These are phyloP conservation scores for Gautieria morchelliformis DNA, from an alignment of 768 basidiomycete genomes.

Conservation along the genomic window DNA sequence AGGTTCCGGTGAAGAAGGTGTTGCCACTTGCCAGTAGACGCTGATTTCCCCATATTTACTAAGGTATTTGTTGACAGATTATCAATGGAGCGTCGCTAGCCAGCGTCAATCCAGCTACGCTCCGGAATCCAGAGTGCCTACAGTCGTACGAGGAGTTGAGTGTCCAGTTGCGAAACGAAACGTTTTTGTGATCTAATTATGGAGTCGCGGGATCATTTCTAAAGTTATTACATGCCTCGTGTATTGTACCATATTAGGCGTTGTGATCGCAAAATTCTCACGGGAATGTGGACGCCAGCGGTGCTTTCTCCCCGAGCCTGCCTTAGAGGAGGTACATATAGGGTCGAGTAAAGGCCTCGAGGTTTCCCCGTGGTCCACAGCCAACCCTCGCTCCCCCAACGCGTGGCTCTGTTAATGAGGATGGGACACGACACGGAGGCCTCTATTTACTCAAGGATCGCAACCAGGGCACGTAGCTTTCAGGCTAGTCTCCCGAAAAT, in stretches of 20 bases:
- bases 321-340: background rate
- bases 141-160: slow-evolving; percentile 51
- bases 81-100: slow-evolving; percentile 68
- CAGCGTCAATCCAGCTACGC: slow-evolving; percentile 59
- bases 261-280: background rate
- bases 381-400: background rate
- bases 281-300: background rate
- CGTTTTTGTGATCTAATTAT: background rate
- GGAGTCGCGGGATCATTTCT: background rate
- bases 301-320: no score
- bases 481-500: slow-evolving; percentile 9
- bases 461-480: slow-evolving; percentile 4
- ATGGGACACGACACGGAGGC: slow-evolving; percentile 7
- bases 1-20: slow-evolving; percentile 71
- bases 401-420: background rate
- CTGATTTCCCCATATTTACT: background rate
- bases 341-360: slow-evolving; percentile 1
- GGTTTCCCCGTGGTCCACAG: slow-evolving; percentile 6
- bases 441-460: slow-evolving; percentile 9
- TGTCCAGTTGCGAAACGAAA: slow-evolving; percentile 28
- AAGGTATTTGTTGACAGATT: slow-evolving; percentile 36
- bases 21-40: background rate
- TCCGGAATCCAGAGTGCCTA: slow-evolving; percentile 67
- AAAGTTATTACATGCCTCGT: background rate
- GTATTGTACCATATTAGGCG: background rate